Conservation (phyloP, 306 rosid genomes). For the Dalbergia cochinchinensis region DNA sequence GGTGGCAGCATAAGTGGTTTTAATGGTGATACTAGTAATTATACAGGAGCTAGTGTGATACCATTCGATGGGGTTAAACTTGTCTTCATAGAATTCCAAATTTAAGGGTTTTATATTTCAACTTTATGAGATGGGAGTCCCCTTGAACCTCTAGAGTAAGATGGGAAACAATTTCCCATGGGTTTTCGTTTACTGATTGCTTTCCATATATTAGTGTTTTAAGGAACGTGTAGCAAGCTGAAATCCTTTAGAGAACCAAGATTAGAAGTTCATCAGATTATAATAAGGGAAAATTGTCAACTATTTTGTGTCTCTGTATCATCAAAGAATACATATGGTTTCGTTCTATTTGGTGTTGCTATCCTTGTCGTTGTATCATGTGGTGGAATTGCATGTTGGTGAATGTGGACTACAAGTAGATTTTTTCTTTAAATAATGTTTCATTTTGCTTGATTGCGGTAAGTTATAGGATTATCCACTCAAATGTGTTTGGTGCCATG, state of each 20-base stretch:
- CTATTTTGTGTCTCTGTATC: slow-evolving; percentile 5
- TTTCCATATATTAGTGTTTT: neutral
- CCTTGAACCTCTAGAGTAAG: neutral
- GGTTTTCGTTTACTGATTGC: slow-evolving; percentile 22
- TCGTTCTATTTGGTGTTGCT: neutral
- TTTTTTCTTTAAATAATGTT: slow-evolving; percentile 25
- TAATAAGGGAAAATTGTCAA: slow-evolving; percentile 9
- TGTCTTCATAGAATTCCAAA: slow-evolving; percentile 28
- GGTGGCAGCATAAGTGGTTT: neutral
- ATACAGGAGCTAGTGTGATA: slow-evolving; percentile 12
- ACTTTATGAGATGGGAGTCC: neutral
- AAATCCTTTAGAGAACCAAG: slow-evolving; percentile 3
- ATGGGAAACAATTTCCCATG: neutral
- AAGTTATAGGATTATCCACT: slow-evolving; percentile 32
- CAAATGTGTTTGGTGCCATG: slow-evolving; percentile 10
- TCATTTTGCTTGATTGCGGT: neutral
- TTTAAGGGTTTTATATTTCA: neutral
- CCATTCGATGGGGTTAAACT: slow-evolving; percentile 6
- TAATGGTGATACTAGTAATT: slow-evolving; percentile 8
- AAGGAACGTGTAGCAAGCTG: neutral
- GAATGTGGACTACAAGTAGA: slow-evolving; percentile 1
- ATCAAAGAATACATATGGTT: neutral
- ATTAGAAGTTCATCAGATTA: slow-evolving; percentile 21
- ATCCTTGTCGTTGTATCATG: slow-evolving; percentile 5
- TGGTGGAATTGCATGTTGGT: slow-evolving; percentile 34